Conservation (phyloP, 345 rosid genomes). For the Erodium maritimum region DNA sequence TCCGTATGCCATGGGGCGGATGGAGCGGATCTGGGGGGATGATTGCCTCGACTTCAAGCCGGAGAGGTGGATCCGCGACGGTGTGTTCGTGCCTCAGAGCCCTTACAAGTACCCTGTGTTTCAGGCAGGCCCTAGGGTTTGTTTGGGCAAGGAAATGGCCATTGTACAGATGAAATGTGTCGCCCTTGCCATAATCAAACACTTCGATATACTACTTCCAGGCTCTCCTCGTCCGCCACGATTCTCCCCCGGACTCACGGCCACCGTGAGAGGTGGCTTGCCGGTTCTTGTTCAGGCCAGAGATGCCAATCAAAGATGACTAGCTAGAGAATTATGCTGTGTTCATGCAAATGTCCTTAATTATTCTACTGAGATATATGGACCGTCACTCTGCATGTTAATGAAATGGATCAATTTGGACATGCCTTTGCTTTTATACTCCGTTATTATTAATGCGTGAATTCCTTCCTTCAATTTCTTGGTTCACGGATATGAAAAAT, state of each 20-base stretch:
- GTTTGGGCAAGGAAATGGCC: constrained; percentile 63
- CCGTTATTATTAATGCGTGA: no score
- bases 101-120: constrained; percentile 52
- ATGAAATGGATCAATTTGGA: no score
- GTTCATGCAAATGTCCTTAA: no score
- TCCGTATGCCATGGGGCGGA: constrained; percentile 55
- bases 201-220: constrained; percentile 25
- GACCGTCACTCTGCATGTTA: no score
- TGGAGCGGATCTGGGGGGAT: constrained; percentile 43
- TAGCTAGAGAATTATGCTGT: no score
- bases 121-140: constrained; percentile 49
- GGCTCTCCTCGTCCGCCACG: constrained; percentile 18
- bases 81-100: constrained; percentile 20
- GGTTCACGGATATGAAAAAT: no score
- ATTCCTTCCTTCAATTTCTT: no score
- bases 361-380: no score
- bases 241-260: constrained; percentile 72
- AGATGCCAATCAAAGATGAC: no score
- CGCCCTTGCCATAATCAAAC: constrained; percentile 30
- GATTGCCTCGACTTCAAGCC: constrained; percentile 39
- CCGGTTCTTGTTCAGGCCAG: no score
- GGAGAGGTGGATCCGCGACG: constrained; percentile 34
- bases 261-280: constrained; percentile 67
- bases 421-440: no score
- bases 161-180: constrained; percentile 45